A percentile compares a stretch with the other conserved stretches of the same genome.
phyloP scores from a whole-genome alignment of 257 asterid genomes.

The Salvia rosmarinus region DNA sequence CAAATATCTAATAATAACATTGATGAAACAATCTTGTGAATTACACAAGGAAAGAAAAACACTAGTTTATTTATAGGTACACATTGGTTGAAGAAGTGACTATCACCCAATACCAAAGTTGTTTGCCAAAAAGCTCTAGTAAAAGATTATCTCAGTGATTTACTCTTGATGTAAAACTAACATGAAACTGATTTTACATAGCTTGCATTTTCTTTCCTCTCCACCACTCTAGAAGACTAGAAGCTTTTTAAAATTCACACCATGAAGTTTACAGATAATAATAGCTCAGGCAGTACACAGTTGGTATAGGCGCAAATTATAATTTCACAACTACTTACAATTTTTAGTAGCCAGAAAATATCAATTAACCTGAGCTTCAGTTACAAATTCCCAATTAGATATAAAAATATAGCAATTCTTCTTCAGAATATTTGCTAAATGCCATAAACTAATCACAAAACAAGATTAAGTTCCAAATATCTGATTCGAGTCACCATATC shows the following conservation, averaged over 20 bases:
- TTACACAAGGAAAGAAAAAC: too few species aligned
- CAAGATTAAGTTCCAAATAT: too few species aligned
- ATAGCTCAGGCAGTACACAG: constrained; percentile 7
- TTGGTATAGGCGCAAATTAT: background rate
- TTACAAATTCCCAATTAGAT: background rate
- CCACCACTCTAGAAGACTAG: background rate
- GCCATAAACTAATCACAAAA: background rate
- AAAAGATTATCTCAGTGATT: background rate
- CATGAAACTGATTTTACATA: background rate
- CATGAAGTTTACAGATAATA: background rate
- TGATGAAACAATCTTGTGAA: too few species aligned
- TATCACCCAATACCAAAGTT: background rate
- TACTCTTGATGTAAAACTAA: background rate
- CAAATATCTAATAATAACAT: too few species aligned
- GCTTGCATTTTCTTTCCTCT: background rate
- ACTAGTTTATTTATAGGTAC: too few species aligned
- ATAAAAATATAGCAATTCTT: background rate
- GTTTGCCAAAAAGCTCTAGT: background rate
- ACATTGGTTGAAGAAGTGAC: background rate
- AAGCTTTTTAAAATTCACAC: background rate
- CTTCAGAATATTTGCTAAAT: too few species aligned
- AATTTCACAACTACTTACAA: background rate
- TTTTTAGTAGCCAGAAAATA: background rate
- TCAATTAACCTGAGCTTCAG: background rate
- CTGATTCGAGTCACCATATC: too few species aligned